A percentile compares a stretch with the other conserved stretches of the same genome.
Evolutionary conservation across 129 eudicot genomes (phyloP).

Genomic region (Glebionis coronaria): DNA sequence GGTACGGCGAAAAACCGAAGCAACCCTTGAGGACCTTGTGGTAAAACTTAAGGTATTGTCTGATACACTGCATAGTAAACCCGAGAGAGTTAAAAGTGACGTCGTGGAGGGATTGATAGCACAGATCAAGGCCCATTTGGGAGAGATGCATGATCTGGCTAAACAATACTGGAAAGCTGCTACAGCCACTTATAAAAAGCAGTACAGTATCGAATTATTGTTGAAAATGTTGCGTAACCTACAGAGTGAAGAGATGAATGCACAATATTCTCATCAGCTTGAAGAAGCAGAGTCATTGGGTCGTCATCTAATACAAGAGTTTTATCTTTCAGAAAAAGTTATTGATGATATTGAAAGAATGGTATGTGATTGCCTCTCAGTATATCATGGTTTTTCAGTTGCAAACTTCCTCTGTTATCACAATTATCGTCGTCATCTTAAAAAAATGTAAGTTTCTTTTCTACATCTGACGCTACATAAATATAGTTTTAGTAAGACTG

Average conservation of each 20-base stretch:
- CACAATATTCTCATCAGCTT: slow-evolving; percentile 1
- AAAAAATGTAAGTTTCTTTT: slow-evolving; percentile 9
- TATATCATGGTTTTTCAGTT: background rate
- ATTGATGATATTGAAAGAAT: background rate
- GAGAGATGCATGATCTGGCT: background rate
- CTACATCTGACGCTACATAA: background rate
- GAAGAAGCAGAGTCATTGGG: background rate
- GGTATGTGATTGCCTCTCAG: background rate
- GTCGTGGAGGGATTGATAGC: background rate
- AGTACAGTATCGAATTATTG: background rate
- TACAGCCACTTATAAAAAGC: background rate
- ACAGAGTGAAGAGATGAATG: background rate
- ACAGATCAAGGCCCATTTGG: background rate
- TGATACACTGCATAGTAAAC: background rate
- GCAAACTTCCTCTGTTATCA: background rate
- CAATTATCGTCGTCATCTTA: no score
- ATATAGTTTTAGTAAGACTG: background rate
- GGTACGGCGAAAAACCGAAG: background rate
- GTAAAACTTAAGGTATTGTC: background rate
- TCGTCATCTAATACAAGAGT: background rate
- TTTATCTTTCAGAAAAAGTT: background rate
- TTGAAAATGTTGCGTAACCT: background rate
- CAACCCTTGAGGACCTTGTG: background rate
- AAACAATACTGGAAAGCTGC: background rate
- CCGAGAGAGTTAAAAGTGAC: background rate